Base-by-base conservation (phyloP, 768 basidiomycete species). In the Podaxis sp. region DNA sequence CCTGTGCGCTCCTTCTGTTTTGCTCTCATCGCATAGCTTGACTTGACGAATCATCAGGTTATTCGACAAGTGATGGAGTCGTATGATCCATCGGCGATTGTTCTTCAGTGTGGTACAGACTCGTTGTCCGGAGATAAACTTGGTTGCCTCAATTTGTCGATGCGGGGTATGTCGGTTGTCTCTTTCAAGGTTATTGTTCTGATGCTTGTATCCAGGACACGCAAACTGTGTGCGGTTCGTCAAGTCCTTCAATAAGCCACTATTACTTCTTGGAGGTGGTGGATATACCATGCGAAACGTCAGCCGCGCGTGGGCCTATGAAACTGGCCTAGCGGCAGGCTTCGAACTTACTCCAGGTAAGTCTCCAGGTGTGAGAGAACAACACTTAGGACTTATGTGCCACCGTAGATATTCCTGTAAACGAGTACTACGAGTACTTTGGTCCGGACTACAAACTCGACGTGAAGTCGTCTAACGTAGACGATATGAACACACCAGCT, bases 361-460 rank as follows among this genome's bases (percentile, higher is more conserved):
- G 67, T 36, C n/a, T 36, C 52, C 24, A 3, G 17, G 24, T 48
- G 49, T 38, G n/a, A n/a, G 7, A 24, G 42, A 26, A 22, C 36
- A 49, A 38, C 39, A 61, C 39, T 57, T 49, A 7, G n/a, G 39
- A 40, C 55, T 49, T 26, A 38, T 60, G 17, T 64, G 24, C 30
- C 8, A 33, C 8, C 56, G 57, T 36, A 96, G 96, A 93, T 71
- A 96, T 99, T 59, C 97, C 97, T 2, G 90, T 96, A 66, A 99
- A 99, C 70, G 97, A 99, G 76, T 99, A 99, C 77, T 99, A 96
- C 71, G 96, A 99, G 72, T 99, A 99, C 75, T 99, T 98, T 74
- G 97, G 97, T 0, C 97, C 97, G 2, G 94, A 96, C 70, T 98
- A 99, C 70, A 87, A 95, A 72, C 84, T 99, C 36, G 94, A 99